Evolutionary conservation across 352 stramenopile species (phyloP).

Genomic region (Thalassiosira hispida): DNA sequence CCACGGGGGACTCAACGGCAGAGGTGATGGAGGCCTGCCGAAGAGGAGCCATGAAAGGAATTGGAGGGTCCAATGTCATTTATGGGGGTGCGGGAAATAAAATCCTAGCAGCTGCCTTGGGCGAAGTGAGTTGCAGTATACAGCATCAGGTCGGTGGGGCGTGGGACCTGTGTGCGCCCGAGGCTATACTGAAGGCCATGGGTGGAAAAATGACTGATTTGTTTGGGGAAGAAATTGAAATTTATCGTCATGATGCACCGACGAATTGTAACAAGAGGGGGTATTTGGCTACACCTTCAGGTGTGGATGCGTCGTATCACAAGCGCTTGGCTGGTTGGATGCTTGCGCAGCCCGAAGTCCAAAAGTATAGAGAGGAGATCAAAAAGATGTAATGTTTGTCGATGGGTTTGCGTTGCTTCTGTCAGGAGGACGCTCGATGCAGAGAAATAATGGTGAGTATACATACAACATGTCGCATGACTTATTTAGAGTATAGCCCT

Average conservation of each 20-base stretch:
- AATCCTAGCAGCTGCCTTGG: conserved; percentile 41
- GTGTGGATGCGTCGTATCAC: conserved; percentile 7
- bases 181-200: conserved; percentile 17
- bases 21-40: conserved; percentile 2
- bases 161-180: conserved; percentile 36
- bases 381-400: conserved; percentile 7
- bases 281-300: conserved; percentile 24
- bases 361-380: conserved; percentile 23
- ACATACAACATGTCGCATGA: too few species aligned
- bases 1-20: conserved; percentile 25
- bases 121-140: conserved; percentile 26
- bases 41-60: not conserved
- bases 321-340: conserved; percentile 5
- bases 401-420: too few species aligned
- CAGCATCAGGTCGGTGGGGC: conserved; percentile 26
- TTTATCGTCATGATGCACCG: conserved; percentile 41
- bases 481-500: too few species aligned
- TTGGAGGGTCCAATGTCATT: conserved; percentile 25
- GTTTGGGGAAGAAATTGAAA: conserved; percentile 31
- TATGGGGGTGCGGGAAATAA: conserved; percentile 49
- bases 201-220: conserved; percentile 30
- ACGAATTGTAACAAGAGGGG: conserved; percentile 27
- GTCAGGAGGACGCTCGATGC: too few species aligned
- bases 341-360: conserved; percentile 12
- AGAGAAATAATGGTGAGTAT: not conserved